Evolutionary conservation across 2,329 filamentous ascomycete genomes (phyloP), one percentile per base, ranked within the genome.

Genomic region (Domatiomyces globalis): DNA sequence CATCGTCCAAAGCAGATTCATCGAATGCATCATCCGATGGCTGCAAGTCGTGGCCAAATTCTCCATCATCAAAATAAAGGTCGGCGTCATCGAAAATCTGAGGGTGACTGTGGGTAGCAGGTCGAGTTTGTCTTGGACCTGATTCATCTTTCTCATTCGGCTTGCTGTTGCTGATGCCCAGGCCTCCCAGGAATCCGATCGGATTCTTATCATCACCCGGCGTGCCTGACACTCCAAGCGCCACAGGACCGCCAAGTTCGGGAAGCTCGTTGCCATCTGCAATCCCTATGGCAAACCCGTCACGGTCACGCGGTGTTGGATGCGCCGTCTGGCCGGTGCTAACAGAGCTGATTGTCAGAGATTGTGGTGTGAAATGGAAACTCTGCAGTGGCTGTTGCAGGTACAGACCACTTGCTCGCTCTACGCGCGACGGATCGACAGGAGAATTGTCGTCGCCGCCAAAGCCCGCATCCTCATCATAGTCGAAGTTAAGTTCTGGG

Each of bases 1-100:
- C 69, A 52, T 74, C 71, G 54, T 74, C 72, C 47, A 74, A 72
- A 8, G 72, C 66, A 7, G 69, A 69, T 58, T 74, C 71, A 52
- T 74, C 71, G 56, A 74, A 73, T 1, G 55, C 57, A 27, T 62
- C 62, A n/a, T 61, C 62, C 8, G 61, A 60, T 19, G 59, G 56
- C 18, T 50, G 46, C 9, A 50, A 19, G 15, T 54, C 48, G 36
- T 54, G 43, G 33, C 49, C 45, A 53, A 63, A 59, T 46, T 61
- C 56, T 20, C 71, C 71, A 58, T 73, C 71, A 49, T 73, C 70
- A 54, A 70, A 73, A 49, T 73, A 73, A 25, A 73, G 54, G 51
- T 73, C 70, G 47, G 71, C 69, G 25, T 69, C 58, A 33, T 60
- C 54, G 46, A 58, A 60, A 5, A 56, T 51, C 36, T 58, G 53